Percentiles rank a stretch among this genome's conserved stretches.
phyloP scores from a whole-genome alignment of 768 basidiomycete species.

The Amanita inopinata region DNA sequence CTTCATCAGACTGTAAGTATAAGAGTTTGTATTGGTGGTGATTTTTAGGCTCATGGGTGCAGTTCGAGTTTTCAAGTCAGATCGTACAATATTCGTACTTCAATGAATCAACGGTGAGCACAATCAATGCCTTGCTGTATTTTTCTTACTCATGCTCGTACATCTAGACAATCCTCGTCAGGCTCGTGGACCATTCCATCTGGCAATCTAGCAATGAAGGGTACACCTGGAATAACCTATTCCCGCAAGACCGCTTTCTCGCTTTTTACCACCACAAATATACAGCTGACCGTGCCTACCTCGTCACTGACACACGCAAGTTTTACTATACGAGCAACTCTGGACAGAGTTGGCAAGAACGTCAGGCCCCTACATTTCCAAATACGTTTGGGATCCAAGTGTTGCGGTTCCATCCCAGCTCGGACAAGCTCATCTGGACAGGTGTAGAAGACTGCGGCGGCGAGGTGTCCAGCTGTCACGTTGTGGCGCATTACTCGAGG shows the following conservation, averaged over 20 bases:
- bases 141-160: slow-evolving; percentile 8
- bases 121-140: neutral
- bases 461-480: slow-evolving; percentile 46
- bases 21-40: neutral
- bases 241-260: slow-evolving; percentile 55
- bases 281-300: slow-evolving; percentile 74
- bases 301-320: slow-evolving; percentile 58
- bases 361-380: slow-evolving; percentile 55
- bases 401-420: slow-evolving; percentile 79
- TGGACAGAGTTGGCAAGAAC: slow-evolving; percentile 59
- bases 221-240: slow-evolving; percentile 73
- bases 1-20: slow-evolving; percentile 61
- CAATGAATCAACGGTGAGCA: slow-evolving; percentile 56
- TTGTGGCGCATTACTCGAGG: slow-evolving; percentile 62
- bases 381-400: slow-evolving; percentile 71
- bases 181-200: slow-evolving; percentile 63
- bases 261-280: slow-evolving; percentile 83
- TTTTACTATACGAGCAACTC: slow-evolving; percentile 80
- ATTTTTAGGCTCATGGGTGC: slow-evolving; percentile 1
- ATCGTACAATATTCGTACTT: slow-evolving; percentile 81
- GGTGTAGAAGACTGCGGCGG: slow-evolving; percentile 62
- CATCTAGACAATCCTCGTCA: slow-evolving; percentile 69
- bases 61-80: slow-evolving; percentile 60
- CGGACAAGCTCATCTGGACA: slow-evolving; percentile 85
- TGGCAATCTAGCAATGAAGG: slow-evolving; percentile 98